Evolutionary conservation across 805 yeast species (phyloP).

Genomic region (Myxozyma nipponensis): DNA sequence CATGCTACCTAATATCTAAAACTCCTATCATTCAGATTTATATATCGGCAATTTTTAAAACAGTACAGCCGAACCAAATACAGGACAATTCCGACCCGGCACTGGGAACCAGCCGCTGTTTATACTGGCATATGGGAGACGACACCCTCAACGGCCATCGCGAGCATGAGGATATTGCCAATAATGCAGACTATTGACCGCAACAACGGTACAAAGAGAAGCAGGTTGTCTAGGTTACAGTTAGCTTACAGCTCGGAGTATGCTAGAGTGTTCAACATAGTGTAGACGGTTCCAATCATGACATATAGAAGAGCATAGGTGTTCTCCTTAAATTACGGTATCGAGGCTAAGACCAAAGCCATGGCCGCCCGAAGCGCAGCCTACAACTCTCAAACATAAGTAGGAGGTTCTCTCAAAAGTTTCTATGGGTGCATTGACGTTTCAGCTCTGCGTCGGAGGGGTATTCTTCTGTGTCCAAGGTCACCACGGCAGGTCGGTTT

Average conservation of each 20-base stretch:
- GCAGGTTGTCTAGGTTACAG: too few species aligned
- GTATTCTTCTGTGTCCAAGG: too few species aligned
- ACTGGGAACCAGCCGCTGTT: too few species aligned
- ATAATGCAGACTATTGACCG: slow-evolving; percentile 22
- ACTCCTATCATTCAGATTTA: too few species aligned
- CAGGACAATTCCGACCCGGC: too few species aligned
- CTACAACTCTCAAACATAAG: slow-evolving; percentile 20
- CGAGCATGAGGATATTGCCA: slow-evolving; percentile 13
- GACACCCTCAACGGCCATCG: slow-evolving; percentile 20
- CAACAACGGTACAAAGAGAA: too few species aligned
- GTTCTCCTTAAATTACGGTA: slow-evolving; percentile 15
- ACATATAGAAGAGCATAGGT: slow-evolving; percentile 14
- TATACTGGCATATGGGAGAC: slow-evolving; percentile 3
- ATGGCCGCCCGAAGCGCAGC: background rate
- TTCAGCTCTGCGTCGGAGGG: too few species aligned
- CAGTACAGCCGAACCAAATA: too few species aligned
- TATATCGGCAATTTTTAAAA: too few species aligned
- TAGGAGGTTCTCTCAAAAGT: slow-evolving; percentile 22
- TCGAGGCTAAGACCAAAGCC: background rate
- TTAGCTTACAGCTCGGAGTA: slow-evolving; percentile 16
- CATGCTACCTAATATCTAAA: too few species aligned
- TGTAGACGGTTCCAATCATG: slow-evolving; percentile 10
- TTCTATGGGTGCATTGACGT: slow-evolving; percentile 19
- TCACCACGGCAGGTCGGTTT: too few species aligned
- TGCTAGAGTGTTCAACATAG: slow-evolving; percentile 8